Percentiles rank a stretch among this genome's conserved stretches.
Evolutionary conservation across 2,329 filamentous ascomycete species (phyloP).

Genomic region (Neurospora crassa): DNA sequence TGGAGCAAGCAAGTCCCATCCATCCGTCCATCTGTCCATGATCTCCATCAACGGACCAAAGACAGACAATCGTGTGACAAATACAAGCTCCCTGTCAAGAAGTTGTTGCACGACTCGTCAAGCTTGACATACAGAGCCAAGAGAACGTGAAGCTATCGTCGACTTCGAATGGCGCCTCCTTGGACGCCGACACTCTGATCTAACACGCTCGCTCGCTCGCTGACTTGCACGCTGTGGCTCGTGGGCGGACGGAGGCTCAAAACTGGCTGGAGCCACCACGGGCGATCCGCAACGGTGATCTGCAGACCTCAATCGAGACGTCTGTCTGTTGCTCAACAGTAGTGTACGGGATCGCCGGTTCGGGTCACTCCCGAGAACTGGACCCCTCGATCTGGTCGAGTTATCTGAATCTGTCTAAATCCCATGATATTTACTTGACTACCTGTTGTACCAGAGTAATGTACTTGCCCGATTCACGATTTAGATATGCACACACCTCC

Average conservation of each 20-base stretch:
- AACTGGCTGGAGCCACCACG: not conserved
- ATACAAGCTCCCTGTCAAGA: not conserved
- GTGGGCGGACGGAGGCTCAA: not conserved
- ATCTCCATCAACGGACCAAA: not conserved
- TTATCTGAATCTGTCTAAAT: not conserved
- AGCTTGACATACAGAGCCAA: not conserved
- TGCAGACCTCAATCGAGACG: not conserved
- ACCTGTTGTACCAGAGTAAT: too few relatives aligned
- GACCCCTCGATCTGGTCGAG: not conserved
- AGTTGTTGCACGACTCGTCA: not conserved
- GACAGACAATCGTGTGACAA: not conserved
- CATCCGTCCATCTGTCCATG: not conserved
- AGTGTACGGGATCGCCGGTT: not conserved
- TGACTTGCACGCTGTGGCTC: not conserved
- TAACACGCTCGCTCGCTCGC: not conserved
- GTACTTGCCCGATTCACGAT: not conserved
- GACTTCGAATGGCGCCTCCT: not conserved
- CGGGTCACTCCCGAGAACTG: not conserved
- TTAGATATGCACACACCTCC: not conserved
- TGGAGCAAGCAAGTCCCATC: not conserved
- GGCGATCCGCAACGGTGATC: not conserved
- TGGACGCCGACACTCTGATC: not conserved
- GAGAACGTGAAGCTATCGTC: not conserved
- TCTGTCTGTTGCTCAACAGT: not conserved
- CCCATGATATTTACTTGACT: not conserved